A percentile compares a stretch with the other conserved stretches of the same genome.
Evolutionary conservation across 805 yeast species (phyloP).

Genomic region (Brettanomyces anomalus): DNA sequence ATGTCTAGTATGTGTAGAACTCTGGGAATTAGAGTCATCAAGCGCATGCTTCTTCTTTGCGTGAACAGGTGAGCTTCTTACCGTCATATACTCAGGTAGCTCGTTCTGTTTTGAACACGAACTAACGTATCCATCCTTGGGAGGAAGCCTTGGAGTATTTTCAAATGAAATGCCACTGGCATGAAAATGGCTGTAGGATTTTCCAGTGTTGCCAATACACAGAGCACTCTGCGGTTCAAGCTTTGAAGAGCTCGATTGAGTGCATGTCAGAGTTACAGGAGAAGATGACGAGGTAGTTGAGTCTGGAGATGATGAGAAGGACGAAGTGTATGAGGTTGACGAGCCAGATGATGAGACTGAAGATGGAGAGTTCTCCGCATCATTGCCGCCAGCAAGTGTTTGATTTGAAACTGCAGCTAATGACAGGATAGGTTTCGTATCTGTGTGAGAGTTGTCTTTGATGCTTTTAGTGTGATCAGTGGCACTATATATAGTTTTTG

Average conservation of each 20-base stretch:
- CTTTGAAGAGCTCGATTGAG: slow-evolving; percentile 19
- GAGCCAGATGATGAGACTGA: slow-evolving; percentile 35
- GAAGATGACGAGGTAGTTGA: slow-evolving; percentile 5
- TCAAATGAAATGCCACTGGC: no score
- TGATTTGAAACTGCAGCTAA: background rate
- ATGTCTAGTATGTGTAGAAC: background rate
- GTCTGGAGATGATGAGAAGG: slow-evolving; percentile 11
- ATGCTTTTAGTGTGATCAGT: no score
- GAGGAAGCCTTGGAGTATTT: no score
- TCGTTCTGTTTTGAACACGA: no score
- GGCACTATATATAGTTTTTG: no score
- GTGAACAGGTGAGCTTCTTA: no score
- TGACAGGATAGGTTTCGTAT: background rate
- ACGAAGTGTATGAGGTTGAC: slow-evolving; percentile 17
- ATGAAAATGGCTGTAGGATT: no score
- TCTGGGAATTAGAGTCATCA: no score
- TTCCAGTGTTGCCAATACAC: slow-evolving; percentile 5
- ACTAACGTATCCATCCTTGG: no score
- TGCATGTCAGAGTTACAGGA: slow-evolving; percentile 14
- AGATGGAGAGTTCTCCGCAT: slow-evolving; percentile 30
- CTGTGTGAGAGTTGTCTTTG: no score
- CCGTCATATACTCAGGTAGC: no score
- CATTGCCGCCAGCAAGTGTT: background rate
- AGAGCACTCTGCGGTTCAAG: slow-evolving; percentile 9
- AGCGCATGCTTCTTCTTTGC: no score